phyloP scores from a whole-genome alignment of 1,139 yeast species.

The Geotrichum aggregatum region DNA sequence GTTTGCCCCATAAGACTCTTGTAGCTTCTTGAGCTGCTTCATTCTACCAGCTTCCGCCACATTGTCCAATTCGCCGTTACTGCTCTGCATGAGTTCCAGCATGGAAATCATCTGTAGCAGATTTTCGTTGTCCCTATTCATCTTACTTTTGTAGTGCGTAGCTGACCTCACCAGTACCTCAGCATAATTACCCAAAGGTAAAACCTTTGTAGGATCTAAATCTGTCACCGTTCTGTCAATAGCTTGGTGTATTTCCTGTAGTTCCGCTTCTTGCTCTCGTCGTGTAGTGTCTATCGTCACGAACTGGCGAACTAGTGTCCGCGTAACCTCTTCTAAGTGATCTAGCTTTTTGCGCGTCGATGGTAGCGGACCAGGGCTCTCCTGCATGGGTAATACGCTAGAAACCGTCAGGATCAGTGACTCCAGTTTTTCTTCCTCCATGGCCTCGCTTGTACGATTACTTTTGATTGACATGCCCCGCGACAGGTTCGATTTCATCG shows the following conservation, averaged over 20 bases:
- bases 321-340: conserved; percentile 11
- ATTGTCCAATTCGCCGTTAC: not conserved
- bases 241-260: not conserved
- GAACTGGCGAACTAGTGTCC: conserved; percentile 12
- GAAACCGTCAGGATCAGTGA: conserved; percentile 16
- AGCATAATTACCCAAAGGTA: not conserved
- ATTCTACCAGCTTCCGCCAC: not conserved
- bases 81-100: conserved; percentile 7
- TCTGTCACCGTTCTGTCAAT: not conserved
- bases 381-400: conserved; percentile 12
- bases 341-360: conserved; percentile 16
- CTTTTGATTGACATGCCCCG: conserved; percentile 7
- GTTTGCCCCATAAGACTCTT: conserved; percentile 29
- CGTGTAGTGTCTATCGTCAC: conserved; percentile 2
- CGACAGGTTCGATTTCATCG: not conserved
- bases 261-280: conserved; percentile 1
- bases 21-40: conserved; percentile 10
- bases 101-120: conserved; percentile 1
- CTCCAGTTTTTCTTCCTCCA: conserved; percentile 15
- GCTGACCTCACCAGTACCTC: not conserved
- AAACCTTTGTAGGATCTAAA: not conserved
- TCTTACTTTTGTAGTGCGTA: not conserved
- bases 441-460: conserved; percentile 8
- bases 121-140: not conserved
- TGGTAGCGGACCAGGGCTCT: conserved; percentile 16